These are phyloP conservation scores for Wilhelminamyces savonicus DNA, from an alignment of 805 yeast genomes.

Conservation along the genomic window DNA sequence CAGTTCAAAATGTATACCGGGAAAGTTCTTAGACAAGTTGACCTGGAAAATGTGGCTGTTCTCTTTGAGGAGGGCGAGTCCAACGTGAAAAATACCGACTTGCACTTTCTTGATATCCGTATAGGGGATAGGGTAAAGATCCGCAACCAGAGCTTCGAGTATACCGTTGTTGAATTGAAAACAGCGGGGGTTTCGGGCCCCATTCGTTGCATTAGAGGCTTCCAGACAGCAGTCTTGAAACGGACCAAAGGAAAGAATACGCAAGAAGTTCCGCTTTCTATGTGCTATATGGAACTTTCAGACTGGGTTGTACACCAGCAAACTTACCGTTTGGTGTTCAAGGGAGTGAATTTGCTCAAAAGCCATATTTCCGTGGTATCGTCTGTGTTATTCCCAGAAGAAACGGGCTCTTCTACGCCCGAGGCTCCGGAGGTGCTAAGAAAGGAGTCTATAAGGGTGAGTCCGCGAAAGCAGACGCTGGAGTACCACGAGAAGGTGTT, in stretches of 20 bases:
- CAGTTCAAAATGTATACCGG: conserved; percentile 50
- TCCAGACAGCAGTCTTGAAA: conserved; percentile 39
- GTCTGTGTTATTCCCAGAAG: no score
- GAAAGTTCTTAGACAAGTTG: conserved; percentile 17
- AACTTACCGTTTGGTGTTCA: conserved; percentile 15
- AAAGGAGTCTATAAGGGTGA: no score
- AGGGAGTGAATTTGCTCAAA: conserved; percentile 13
- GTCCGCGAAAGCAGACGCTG: no score
- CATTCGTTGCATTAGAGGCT: conserved; percentile 58
- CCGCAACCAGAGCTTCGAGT: conserved; percentile 22
- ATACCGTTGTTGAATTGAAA: conserved; percentile 41
- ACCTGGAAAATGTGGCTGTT: conserved; percentile 24
- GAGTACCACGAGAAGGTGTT: no score
- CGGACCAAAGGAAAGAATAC: conserved; percentile 10
- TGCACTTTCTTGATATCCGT: conserved; percentile 45
- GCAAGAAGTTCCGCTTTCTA: conserved; percentile 22
- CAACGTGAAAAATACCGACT: conserved; percentile 29
- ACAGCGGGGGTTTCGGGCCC: conserved; percentile 9
- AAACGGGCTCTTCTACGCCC: no score
- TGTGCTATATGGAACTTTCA: conserved; percentile 31
- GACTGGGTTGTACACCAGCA: conserved; percentile 36
- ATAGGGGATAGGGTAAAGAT: conserved; percentile 49
- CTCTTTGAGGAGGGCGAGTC: conserved; percentile 34
- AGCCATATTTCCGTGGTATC: no score
- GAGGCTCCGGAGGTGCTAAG: no score